These are phyloP conservation scores for Malassezia pachydermatis DNA, from an alignment of 1,284 basidiomycete genomes.

Conservation along the genomic window DNA sequence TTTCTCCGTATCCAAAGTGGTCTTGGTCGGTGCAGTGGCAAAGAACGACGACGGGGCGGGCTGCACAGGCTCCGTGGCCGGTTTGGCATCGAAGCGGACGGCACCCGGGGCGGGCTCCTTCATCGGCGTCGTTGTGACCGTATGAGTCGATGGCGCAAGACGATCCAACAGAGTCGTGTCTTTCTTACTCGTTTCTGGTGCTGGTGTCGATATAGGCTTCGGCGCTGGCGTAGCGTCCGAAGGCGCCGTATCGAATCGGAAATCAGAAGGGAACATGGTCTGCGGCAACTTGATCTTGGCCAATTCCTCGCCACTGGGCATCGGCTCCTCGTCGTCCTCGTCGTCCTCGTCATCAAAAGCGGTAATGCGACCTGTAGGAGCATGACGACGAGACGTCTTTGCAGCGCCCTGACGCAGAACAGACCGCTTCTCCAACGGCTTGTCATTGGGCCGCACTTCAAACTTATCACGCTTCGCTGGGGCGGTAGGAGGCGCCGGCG, in stretches of 20 bases:
- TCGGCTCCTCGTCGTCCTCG: constrained; percentile 19
- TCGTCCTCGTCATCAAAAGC: constrained; percentile 40
- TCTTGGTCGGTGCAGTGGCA: constrained; percentile 19
- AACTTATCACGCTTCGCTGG: constrained; percentile 28
- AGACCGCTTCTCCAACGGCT: constrained; percentile 24
- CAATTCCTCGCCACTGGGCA: constrained; percentile 23
- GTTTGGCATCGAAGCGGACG: constrained; percentile 3
- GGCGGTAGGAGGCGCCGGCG: background rate
- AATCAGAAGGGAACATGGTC: constrained; percentile 36
- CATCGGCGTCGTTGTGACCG: constrained; percentile 18
- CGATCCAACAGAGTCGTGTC: constrained; percentile 1
- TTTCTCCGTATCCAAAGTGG: constrained; percentile 19
- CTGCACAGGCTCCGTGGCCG: background rate
- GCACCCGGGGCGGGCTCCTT: constrained; percentile 13
- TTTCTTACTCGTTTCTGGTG: background rate
- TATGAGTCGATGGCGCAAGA: background rate
- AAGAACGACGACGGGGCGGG: constrained; percentile 4
- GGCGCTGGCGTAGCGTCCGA: background rate
- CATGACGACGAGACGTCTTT: constrained; percentile 36
- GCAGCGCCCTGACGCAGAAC: constrained; percentile 37
- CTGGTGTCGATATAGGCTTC: background rate
- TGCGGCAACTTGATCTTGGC: constrained; percentile 43
- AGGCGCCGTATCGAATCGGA: constrained; percentile 27
- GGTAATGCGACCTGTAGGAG: constrained; percentile 37
- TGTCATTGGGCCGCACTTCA: constrained; percentile 21